Percentiles rank a stretch among this genome's conserved stretches.
Evolutionary conservation across 2,329 filamentous ascomycete species (phyloP).

Genomic region (Aspergillus hortae): DNA sequence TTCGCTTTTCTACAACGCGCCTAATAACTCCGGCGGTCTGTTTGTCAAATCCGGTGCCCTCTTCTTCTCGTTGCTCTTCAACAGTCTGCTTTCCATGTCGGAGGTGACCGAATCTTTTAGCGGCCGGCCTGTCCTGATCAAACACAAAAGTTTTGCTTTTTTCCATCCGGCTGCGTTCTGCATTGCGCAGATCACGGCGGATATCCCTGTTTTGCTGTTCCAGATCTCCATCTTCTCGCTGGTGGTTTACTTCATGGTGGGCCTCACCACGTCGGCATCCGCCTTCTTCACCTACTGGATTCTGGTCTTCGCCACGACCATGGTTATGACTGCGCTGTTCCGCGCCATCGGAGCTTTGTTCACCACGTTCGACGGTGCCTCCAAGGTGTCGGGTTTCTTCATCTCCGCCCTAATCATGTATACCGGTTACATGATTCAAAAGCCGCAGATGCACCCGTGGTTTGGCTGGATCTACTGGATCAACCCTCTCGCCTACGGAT

Average conservation of each 20-base stretch:
- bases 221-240: slow-evolving; percentile 59
- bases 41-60: slow-evolving; percentile 63
- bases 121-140: slow-evolving; percentile 57
- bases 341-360: slow-evolving; percentile 55
- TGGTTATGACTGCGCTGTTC: slow-evolving; percentile 60
- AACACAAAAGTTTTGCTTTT: slow-evolving; percentile 57
- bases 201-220: slow-evolving; percentile 55
- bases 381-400: slow-evolving; percentile 48
- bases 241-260: slow-evolving; percentile 63
- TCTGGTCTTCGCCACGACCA: slow-evolving; percentile 49
- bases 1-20: slow-evolving; percentile 65
- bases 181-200: slow-evolving; percentile 44
- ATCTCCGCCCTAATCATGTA: slow-evolving; percentile 39
- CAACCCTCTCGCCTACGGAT: slow-evolving; percentile 37
- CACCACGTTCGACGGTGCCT: slow-evolving; percentile 55
- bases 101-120: slow-evolving; percentile 63
- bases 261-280: slow-evolving; percentile 49
- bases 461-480: slow-evolving; percentile 47
- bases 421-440: slow-evolving; percentile 44
- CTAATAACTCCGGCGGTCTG: slow-evolving; percentile 55
- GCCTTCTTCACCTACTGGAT: slow-evolving; percentile 63
- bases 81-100: slow-evolving; percentile 60
- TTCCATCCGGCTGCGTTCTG: slow-evolving; percentile 53
- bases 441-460: slow-evolving; percentile 52
- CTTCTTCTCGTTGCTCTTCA: slow-evolving; percentile 63